Percentiles rank a stretch among this genome's conserved stretches.
Evolutionary conservation across 2,329 filamentous ascomycete species (phyloP).

Genomic region (Scedosporium aurantiacum): DNA sequence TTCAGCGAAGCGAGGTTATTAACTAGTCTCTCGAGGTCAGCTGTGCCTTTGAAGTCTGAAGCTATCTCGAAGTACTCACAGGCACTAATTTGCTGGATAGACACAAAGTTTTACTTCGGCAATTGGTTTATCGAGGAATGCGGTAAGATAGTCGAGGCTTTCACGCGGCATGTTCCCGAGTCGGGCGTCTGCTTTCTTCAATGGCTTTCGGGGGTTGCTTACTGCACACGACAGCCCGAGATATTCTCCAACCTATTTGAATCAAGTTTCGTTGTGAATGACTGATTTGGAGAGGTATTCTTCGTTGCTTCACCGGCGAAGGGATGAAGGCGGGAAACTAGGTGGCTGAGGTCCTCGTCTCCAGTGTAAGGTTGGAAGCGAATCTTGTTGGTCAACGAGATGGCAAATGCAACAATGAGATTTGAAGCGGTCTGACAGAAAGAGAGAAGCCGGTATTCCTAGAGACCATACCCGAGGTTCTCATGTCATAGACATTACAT

Average conservation of each 20-base stretch:
- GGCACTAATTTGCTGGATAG: constrained; percentile 48
- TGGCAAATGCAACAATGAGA: constrained; percentile 63
- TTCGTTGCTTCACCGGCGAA: constrained; percentile 49
- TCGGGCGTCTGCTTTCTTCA: constrained; percentile 62
- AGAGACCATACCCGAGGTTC: background rate
- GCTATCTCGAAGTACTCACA: constrained; percentile 16
- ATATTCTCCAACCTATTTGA: constrained; percentile 59
- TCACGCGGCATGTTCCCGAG: constrained; percentile 77
- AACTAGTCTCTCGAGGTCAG: constrained; percentile 16
- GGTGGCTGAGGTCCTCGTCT: constrained; percentile 60
- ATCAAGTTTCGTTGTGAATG: constrained; percentile 33
- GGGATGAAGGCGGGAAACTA: constrained; percentile 65
- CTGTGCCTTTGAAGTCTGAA: background rate
- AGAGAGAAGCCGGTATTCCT: constrained; percentile 8
- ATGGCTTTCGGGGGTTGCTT: constrained; percentile 65
- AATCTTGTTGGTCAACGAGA: constrained; percentile 68
- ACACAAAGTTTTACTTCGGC: constrained; percentile 41
- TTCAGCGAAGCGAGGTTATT: constrained; percentile 53
- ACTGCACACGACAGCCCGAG: constrained; percentile 65
- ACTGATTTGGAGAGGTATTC: constrained; percentile 20
- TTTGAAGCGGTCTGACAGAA: constrained; percentile 54
- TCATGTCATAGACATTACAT: constrained; percentile 5
- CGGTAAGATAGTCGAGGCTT: constrained; percentile 60
- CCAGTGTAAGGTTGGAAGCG: constrained; percentile 73
- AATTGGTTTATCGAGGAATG: constrained; percentile 53